A percentile compares a stretch with the other conserved stretches of the same genome.
Conservation (phyloP, 768 basidiomycete species). For the Trametes sanguinea region DNA sequence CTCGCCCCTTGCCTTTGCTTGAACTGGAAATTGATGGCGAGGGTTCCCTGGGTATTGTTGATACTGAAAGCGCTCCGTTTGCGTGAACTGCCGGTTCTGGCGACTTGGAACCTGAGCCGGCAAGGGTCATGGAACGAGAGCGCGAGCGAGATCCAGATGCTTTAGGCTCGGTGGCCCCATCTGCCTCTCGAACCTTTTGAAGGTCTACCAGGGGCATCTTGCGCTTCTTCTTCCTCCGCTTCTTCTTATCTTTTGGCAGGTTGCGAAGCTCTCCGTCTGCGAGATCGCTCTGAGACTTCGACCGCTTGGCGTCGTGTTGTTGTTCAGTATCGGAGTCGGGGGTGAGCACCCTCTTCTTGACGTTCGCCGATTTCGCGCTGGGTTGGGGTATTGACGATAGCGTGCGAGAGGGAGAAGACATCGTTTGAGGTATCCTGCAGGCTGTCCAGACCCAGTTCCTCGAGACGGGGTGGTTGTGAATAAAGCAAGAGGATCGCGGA, state of each 20-base stretch:
- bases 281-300: background rate
- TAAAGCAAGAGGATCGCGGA: no score
- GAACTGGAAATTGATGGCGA: background rate
- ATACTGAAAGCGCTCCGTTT: background rate
- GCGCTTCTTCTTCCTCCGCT: constrained; percentile 30
- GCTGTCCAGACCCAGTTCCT: background rate
- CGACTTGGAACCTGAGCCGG: background rate
- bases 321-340: constrained; percentile 23
- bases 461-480: background rate
- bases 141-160: constrained; percentile 7
- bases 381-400: background rate
- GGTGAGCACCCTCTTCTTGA: constrained; percentile 16
- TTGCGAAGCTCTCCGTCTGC: background rate
- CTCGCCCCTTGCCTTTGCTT: constrained; percentile 22
- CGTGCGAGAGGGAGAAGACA: constrained; percentile 11
- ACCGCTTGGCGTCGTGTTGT: constrained; percentile 13
- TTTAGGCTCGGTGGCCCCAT: background rate
- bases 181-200: background rate
- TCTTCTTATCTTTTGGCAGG: constrained; percentile 30
- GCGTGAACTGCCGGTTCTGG: background rate
- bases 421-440: background rate
- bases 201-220: constrained; percentile 27
- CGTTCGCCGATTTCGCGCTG: background rate
- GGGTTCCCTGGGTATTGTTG: background rate
- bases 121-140: constrained; percentile 4